Evolutionary conservation across 108 stramenopile genomes (phyloP), one percentile per base, ranked within the genome.

Genomic region (Skeletonema grethae): DNA sequence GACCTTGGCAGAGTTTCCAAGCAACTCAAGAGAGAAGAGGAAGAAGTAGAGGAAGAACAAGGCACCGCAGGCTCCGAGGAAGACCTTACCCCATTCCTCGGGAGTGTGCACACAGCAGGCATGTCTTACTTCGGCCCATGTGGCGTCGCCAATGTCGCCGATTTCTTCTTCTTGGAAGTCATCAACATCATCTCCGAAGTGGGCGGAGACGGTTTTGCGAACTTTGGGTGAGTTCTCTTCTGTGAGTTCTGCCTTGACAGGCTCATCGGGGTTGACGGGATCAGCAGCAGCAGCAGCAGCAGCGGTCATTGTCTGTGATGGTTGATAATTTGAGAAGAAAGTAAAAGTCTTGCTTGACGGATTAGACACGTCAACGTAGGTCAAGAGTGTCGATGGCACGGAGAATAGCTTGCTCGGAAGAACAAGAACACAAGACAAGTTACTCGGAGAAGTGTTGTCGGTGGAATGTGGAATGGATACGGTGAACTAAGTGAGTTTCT

Each of bases 41-140:
- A 96, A 96, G 70, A 92, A 96, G 86, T 96, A 96, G 20, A 96
- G 88, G 82, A 92, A 92, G 83, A 92, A 92, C 25, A 76, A 53
- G 12, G 91, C 82, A 34, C 66, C 61, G 58, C 53, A 36, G 28
- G 86, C 31, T 72, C 88, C 89, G 38, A 84, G 22, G 63, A 71
- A 63, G 69, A 86, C 83, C 59, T 71, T 66, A 20, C 55, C 82
- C 91, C 91, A 92, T 53, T 82, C 88, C 29, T 48, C 20, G 11
- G 75, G 69, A 59, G 84, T 72, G 86, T 90, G 91, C 57, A 76
- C 72, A 65, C 91, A 93, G 82, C 92, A 93, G 24, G 90, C 72
- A 24, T 38, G 66, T 63, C 61, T 71, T 18, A 95, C 94, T 48
- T 95, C 94, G 22, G 79, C 81, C 94, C 94, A 95, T 24, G 89